phyloP scores from a whole-genome alignment of 331 rosid species.

The Malus hybrid region DNA sequence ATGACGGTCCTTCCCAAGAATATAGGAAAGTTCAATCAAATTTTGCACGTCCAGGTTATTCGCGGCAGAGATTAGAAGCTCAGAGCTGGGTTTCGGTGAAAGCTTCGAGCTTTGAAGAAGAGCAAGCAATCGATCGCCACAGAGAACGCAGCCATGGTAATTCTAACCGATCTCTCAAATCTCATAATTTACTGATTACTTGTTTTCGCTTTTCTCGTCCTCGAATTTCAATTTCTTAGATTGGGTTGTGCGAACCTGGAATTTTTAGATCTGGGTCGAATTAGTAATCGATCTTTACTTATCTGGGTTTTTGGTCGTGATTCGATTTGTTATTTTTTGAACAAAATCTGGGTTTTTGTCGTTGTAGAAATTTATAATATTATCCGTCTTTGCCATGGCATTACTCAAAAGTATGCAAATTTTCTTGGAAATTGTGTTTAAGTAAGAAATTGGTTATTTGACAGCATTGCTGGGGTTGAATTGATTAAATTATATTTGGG shows the following conservation, averaged over 20 bases:
- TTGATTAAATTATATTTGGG: not conserved
- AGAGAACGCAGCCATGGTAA: slow-evolving; percentile 1
- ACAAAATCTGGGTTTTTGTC: not conserved
- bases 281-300: not conserved
- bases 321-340: not conserved
- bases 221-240: not conserved
- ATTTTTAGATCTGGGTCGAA: slow-evolving; percentile 6
- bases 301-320: not conserved
- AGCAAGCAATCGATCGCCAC: not conserved
- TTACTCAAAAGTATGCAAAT: not conserved
- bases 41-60: too few species aligned
- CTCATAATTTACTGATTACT: not conserved
- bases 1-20: too few species aligned
- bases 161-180: not conserved
- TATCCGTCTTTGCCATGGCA: not conserved
- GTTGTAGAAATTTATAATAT: not conserved
- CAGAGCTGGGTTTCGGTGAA: not conserved
- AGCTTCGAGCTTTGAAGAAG: not conserved
- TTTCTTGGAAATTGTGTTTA: not conserved
- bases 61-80: too few species aligned
- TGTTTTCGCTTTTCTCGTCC: not conserved
- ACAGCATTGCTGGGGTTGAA: not conserved
- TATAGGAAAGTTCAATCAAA: too few species aligned
- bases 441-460: not conserved
- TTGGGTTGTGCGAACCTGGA: not conserved